These are phyloP conservation scores for Solanum peruvianum DNA, from an alignment of 257 asterid species.

Conservation along the genomic window DNA sequence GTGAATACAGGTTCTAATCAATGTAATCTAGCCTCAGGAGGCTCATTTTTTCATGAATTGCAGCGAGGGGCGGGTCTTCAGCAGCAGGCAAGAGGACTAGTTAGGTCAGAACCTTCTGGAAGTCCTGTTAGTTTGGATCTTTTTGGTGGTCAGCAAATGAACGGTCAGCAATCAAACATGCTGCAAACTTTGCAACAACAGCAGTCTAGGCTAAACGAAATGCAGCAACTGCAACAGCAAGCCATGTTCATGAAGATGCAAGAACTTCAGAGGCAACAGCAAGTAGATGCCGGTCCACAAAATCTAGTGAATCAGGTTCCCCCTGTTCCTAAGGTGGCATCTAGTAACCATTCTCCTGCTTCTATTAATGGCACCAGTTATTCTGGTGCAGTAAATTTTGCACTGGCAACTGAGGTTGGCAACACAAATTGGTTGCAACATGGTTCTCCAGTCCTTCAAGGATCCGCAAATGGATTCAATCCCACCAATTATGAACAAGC, in stretches of 20 bases:
- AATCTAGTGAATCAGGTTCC: conserved; percentile 31
- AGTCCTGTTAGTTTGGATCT: conserved; percentile 73
- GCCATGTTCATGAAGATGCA: conserved; percentile 39
- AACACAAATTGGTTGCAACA: conserved; percentile 46
- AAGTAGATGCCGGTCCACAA: conserved; percentile 41
- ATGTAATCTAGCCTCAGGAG: conserved; percentile 32
- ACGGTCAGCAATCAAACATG: conserved; percentile 52
- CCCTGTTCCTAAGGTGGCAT: conserved; percentile 33
- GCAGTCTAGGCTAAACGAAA: conserved; percentile 48
- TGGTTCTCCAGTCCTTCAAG: conserved; percentile 45
- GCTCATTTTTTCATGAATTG: conserved; percentile 43
- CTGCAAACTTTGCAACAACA: conserved; percentile 63
- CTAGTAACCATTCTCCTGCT: conserved; percentile 46
- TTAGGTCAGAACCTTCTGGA: conserved; percentile 38
- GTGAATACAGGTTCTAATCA: conserved; percentile 50
- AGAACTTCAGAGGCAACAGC: conserved; percentile 20
- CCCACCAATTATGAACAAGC: conserved; percentile 43
- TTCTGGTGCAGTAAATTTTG: conserved; percentile 35
- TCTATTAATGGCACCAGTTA: conserved; percentile 31
- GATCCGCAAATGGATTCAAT: conserved; percentile 45
- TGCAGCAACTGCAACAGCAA: conserved; percentile 76
- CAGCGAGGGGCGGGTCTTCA: conserved; percentile 50
- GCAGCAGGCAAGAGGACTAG: conserved; percentile 44
- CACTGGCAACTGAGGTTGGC: conserved; percentile 44
- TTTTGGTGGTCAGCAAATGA: conserved; percentile 86